phyloP scores from a whole-genome alignment of 2,329 filamentous ascomycete genomes.

The Penicillium oxalicum region DNA sequence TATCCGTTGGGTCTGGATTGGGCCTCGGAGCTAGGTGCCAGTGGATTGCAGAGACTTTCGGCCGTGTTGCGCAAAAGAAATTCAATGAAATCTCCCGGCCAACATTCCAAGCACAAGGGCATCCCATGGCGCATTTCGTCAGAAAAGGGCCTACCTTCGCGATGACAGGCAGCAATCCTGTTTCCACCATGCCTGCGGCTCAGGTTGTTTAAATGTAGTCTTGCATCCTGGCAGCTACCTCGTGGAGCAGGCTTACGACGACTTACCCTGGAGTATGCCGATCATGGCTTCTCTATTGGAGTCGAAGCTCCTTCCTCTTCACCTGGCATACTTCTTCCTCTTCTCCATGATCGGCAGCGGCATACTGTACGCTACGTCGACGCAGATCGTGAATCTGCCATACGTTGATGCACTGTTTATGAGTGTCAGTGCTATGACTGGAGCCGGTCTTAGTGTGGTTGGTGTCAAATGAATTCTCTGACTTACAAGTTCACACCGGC shows the following conservation, averaged over 20 bases:
- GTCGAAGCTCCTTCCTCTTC: conserved; percentile 57
- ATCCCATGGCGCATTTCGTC: background rate
- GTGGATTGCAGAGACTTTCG: background rate
- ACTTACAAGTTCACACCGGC: background rate
- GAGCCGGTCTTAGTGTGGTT: conserved; percentile 60
- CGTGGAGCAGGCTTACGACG: conserved; percentile 3
- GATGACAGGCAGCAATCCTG: background rate
- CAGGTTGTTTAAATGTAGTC: conserved; percentile 3
- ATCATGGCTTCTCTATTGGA: conserved; percentile 24
- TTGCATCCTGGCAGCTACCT: background rate
- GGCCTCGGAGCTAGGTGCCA: background rate
- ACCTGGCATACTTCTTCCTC: conserved; percentile 60
- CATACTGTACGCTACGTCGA: conserved; percentile 54
- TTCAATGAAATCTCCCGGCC: conserved; percentile 1
- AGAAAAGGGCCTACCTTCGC: background rate
- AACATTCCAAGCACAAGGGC: conserved; percentile 5
- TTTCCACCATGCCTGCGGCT: background rate
- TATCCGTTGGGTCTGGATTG: background rate
- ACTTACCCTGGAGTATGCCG: conserved; percentile 13
- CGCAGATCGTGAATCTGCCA: conserved; percentile 45
- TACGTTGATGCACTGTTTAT: conserved; percentile 63
- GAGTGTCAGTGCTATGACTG: conserved; percentile 59
- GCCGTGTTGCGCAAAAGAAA: background rate
- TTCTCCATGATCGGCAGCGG: conserved; percentile 52
- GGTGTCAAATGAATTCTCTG: background rate